These are phyloP conservation scores for Lasiosphaeris hirsuta DNA, from an alignment of 495 filamentous ascomycete species.

Conservation along the genomic window DNA sequence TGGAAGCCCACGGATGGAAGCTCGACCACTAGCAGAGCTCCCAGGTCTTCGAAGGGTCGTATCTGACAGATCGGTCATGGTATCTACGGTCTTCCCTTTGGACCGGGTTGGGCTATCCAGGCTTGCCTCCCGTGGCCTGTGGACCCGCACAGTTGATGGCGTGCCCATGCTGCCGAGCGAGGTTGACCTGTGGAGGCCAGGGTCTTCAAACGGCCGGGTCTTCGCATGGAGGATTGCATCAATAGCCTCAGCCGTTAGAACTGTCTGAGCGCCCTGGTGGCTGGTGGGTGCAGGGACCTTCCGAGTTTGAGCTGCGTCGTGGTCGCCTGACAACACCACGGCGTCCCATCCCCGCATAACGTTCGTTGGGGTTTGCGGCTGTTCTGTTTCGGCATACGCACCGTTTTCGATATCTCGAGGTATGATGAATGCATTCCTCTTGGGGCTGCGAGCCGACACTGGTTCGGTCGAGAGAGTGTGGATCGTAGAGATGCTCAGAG, in stretches of 20 bases:
- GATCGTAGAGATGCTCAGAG: conserved; percentile 48
- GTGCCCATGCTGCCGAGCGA: conserved; percentile 28
- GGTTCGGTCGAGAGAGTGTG: conserved; percentile 51
- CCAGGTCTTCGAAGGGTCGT: conserved; percentile 52
- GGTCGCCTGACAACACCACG: conserved; percentile 41
- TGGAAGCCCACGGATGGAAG: conserved; percentile 43
- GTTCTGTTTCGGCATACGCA: conserved; percentile 11
- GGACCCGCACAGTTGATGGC: conserved; percentile 33
- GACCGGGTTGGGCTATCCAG: conserved; percentile 35
- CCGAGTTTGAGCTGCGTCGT: conserved; percentile 28
- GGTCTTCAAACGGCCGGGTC: conserved; percentile 28
- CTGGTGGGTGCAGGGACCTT: conserved; percentile 42
- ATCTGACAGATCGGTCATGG: conserved; percentile 19
- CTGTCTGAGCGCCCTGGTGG: conserved; percentile 72
- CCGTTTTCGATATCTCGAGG: conserved; percentile 34
- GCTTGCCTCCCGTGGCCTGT: conserved; percentile 37
- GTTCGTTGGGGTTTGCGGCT: conserved; percentile 31
- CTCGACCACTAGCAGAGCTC: conserved; percentile 62
- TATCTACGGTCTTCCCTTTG: conserved; percentile 31
- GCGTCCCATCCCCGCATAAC: conserved; percentile 44
- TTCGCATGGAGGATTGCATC: conserved; percentile 58
- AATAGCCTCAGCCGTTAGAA: conserved; percentile 67
- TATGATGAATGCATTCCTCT: conserved; percentile 47
- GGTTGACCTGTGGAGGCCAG: conserved; percentile 21
- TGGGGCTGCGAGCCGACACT: conserved; percentile 43